Percentiles rank a stretch among this genome's conserved stretches.
Evolutionary conservation across 768 basidiomycete species (phyloP).

Genomic region (Mycena amicta): DNA sequence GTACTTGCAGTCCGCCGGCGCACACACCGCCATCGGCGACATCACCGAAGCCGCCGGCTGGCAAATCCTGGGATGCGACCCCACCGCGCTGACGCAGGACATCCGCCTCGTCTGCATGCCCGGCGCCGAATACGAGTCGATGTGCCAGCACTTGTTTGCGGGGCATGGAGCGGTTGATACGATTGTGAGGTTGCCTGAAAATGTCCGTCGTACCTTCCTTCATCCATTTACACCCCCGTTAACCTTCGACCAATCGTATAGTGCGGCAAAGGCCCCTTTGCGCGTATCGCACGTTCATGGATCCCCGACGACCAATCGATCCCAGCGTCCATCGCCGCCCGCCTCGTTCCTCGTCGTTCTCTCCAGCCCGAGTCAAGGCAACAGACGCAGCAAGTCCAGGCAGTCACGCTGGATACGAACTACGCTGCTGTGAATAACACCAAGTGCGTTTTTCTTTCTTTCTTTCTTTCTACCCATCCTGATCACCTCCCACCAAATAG

Average conservation of each 20-base stretch:
- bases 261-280: slow-evolving; percentile 30
- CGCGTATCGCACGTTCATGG: slow-evolving; percentile 32
- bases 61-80: slow-evolving; percentile 15
- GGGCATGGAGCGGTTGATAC: slow-evolving; percentile 32
- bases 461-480: neutral
- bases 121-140: neutral
- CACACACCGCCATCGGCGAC: slow-evolving; percentile 13
- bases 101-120: slow-evolving; percentile 22
- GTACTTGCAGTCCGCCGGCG: neutral
- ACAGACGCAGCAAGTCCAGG: slow-evolving; percentile 30
- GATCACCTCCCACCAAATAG: neutral
- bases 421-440: slow-evolving; percentile 23
- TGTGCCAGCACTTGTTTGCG: slow-evolving; percentile 14
- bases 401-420: slow-evolving; percentile 33
- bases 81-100: slow-evolving; percentile 15
- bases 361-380: no score
- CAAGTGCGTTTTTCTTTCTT: slow-evolving; percentile 8
- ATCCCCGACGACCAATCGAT: slow-evolving; percentile 32
- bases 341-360: slow-evolving; percentile 23
- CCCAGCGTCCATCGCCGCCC: slow-evolving; percentile 19
- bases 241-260: no score
- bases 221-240: no score
- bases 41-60: slow-evolving; percentile 19
- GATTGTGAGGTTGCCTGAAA: slow-evolving; percentile 35
- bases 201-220: no score